Conservation (phyloP, 805 yeast genomes). For the Kluyveromyces wickerhamii region DNA sequence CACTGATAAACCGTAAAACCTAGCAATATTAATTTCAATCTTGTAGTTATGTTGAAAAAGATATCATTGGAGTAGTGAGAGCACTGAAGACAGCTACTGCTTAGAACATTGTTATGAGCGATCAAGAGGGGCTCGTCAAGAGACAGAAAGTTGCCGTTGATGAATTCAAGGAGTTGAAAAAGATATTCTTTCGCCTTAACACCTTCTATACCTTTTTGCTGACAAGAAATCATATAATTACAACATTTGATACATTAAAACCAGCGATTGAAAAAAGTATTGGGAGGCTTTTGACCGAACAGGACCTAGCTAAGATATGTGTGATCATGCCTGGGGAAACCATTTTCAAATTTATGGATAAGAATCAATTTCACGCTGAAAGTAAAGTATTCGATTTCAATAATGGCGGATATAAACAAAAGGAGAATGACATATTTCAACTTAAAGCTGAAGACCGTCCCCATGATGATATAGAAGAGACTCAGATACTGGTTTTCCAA, state of each 20-base stretch:
- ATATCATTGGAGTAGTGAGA: too few relatives aligned
- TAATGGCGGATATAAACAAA: slow-evolving; percentile 46
- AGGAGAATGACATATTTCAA: slow-evolving; percentile 45
- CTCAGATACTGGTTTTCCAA: slow-evolving; percentile 63
- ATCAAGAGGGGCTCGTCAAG: slow-evolving; percentile 7
- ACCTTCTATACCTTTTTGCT: slow-evolving; percentile 57
- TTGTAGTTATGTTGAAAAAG: too few relatives aligned
- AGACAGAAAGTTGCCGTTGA: slow-evolving; percentile 14
- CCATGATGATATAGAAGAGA: slow-evolving; percentile 28
- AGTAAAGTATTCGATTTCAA: slow-evolving; percentile 32
- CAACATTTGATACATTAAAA: slow-evolving; percentile 47
- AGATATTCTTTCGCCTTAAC: slow-evolving; percentile 44
- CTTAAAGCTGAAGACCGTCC: slow-evolving; percentile 34
- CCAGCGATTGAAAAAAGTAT: slow-evolving; percentile 45
- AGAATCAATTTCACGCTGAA: slow-evolving; percentile 47
- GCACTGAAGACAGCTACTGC: too few relatives aligned
- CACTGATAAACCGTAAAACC: too few relatives aligned
- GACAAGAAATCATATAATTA: slow-evolving; percentile 50
- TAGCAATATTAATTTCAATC: too few relatives aligned
- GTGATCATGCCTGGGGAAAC: slow-evolving; percentile 62
- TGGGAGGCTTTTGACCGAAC: slow-evolving; percentile 34
- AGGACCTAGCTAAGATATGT: slow-evolving; percentile 59
- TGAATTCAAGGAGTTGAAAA: slow-evolving; percentile 35
- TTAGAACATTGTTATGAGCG: too few relatives aligned
- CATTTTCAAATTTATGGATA: slow-evolving; percentile 69